Evolutionary conservation across 306 rosid genomes (phyloP).

Genomic region (Acacia crassicarpa): DNA sequence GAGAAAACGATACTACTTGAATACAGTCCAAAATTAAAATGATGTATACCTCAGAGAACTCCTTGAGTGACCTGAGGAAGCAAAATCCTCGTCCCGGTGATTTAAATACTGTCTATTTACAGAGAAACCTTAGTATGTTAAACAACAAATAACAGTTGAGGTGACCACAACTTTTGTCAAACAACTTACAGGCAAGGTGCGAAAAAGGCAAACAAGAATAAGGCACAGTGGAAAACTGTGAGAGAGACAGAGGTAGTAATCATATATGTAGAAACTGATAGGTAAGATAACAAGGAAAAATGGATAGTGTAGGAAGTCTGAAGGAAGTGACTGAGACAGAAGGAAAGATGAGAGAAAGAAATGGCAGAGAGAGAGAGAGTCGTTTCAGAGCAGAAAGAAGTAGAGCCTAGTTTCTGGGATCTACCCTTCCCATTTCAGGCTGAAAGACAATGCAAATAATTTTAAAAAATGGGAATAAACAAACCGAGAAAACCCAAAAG

Average conservation of each 20-base stretch:
- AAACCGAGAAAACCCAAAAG: not conserved
- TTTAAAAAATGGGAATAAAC: not conserved
- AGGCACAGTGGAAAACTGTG: not conserved
- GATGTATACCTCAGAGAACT: not conserved
- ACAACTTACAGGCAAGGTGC: not conserved
- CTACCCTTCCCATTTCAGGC: not conserved
- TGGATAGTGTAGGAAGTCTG: not conserved
- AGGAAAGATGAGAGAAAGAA: not conserved
- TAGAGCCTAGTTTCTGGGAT: not conserved
- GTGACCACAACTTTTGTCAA: not conserved
- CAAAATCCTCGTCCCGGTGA: not conserved
- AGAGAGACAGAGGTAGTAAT: no score
- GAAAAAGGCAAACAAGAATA: not conserved
- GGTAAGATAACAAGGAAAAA: not conserved
- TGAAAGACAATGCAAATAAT: not conserved
- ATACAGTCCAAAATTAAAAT: not conserved
- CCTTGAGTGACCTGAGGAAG: not conserved
- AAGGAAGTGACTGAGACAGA: not conserved
- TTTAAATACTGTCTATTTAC: not conserved
- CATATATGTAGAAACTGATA: not conserved
- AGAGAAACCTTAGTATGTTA: not conserved
- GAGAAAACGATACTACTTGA: not conserved
- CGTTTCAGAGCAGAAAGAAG: not conserved
- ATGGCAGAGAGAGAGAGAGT: not conserved
- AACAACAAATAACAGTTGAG: not conserved